A percentile compares a stretch with the other conserved stretches of the same genome.
phyloP scores from a whole-genome alignment of 805 yeast genomes.

The Candida berthetii region DNA sequence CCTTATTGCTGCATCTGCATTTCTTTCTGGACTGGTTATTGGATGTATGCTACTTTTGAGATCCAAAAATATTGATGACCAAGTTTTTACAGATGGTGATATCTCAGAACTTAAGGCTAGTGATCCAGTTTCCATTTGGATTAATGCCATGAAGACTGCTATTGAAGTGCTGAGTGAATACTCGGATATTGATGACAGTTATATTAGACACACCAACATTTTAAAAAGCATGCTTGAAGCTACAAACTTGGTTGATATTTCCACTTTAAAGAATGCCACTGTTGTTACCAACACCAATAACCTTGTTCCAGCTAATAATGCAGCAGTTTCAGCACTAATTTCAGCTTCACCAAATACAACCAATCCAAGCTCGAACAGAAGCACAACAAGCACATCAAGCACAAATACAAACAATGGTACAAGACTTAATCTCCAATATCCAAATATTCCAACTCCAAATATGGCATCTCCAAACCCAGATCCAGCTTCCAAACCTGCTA shows the following conservation, averaged over 20 bases:
- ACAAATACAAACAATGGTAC: not conserved
- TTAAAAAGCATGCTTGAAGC: conserved; percentile 13
- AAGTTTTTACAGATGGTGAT: conserved; percentile 10
- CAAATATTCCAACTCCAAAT: no score
- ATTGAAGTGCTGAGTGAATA: conserved; percentile 12
- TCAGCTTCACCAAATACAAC: not conserved
- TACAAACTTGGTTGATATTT: conserved; percentile 1
- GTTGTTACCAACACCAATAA: not conserved
- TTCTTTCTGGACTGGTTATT: conserved; percentile 30
- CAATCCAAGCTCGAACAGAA: not conserved
- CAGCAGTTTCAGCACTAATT: not conserved
- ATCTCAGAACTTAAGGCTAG: not conserved
- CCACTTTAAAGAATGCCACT: no score
- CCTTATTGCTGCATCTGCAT: conserved; percentile 24
- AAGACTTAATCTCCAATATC: not conserved
- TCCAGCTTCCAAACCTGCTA: not conserved
- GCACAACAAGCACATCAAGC: not conserved
- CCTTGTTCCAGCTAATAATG: not conserved
- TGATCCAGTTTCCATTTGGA: conserved; percentile 9
- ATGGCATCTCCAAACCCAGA: no score
- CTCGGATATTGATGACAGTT: conserved; percentile 14
- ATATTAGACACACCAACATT: conserved; percentile 10
- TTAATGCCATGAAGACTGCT: conserved; percentile 15
- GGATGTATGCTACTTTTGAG: conserved; percentile 24
- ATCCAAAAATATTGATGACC: conserved; percentile 11